Conservation (phyloP, 305 asterid genomes). For the Caryopteris hybrid region DNA sequence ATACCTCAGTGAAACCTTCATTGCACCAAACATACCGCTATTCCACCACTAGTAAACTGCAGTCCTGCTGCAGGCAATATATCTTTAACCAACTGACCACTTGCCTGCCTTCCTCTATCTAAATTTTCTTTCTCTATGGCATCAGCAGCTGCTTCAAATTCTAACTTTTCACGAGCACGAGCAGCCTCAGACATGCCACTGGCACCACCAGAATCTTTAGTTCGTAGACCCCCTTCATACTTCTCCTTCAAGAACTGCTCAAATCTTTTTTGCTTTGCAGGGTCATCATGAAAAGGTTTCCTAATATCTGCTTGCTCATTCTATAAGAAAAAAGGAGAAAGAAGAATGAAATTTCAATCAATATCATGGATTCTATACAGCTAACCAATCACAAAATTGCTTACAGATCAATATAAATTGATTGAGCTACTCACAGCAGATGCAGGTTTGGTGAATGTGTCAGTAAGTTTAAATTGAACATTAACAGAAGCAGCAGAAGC, state of each 20-base stretch:
- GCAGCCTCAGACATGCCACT: slow-evolving; percentile 91
- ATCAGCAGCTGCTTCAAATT: slow-evolving; percentile 82
- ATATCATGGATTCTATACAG: not conserved
- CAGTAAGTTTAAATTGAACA: slow-evolving; percentile 70
- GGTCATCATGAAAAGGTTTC: slow-evolving; percentile 72
- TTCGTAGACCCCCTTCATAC: slow-evolving; percentile 88
- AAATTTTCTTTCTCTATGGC: slow-evolving; percentile 51
- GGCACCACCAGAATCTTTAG: slow-evolving; percentile 78
- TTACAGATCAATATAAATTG: not conserved
- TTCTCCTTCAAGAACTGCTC: slow-evolving; percentile 98
- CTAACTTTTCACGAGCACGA: slow-evolving; percentile 97
- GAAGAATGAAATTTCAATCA: not conserved
- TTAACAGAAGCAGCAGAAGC: slow-evolving; percentile 52
- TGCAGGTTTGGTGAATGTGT: slow-evolving; percentile 75
- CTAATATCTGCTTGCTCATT: slow-evolving; percentile 45
- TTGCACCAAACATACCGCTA: slow-evolving; percentile 47
- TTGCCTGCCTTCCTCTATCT: slow-evolving; percentile 38
- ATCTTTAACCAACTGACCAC: slow-evolving; percentile 50
- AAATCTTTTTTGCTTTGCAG: slow-evolving; percentile 81
- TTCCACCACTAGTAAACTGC: slow-evolving; percentile 68
- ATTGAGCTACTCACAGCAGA: slow-evolving; percentile 61
- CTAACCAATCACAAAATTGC: not conserved
- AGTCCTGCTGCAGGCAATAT: slow-evolving; percentile 47
- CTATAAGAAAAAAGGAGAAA: slow-evolving; percentile 33
- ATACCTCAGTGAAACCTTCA: not conserved